phyloP scores from a whole-genome alignment of 164 flowering plant genomes.

The Macadamia tetraphylla region DNA sequence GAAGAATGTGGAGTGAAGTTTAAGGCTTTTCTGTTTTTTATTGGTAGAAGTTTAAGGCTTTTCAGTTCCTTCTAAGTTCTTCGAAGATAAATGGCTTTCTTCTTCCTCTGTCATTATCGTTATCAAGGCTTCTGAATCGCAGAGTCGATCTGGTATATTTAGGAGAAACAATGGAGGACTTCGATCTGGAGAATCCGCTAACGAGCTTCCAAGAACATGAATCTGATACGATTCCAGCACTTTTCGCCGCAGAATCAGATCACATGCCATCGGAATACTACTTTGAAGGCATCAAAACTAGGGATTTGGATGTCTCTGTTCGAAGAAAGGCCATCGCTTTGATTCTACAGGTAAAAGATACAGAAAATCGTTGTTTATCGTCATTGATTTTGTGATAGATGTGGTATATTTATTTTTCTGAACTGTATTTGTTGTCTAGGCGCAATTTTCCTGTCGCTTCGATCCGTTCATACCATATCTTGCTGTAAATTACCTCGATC shows the following conservation, averaged over 20 bases:
- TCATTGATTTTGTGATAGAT: not conserved
- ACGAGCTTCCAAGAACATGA: constrained; percentile 17
- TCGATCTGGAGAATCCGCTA: constrained; percentile 60
- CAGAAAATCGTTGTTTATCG: not conserved
- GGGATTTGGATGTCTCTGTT: constrained; percentile 16
- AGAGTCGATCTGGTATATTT: not conserved
- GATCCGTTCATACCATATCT: constrained; percentile 49
- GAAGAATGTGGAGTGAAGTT: constrained; percentile 13
- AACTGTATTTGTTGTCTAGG: constrained; percentile 9
- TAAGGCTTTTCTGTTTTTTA: constrained; percentile 9
- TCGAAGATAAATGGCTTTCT: constrained; percentile 12
- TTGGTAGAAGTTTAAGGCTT: constrained; percentile 12
- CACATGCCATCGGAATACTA: constrained; percentile 44
- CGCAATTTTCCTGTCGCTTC: constrained; percentile 21
- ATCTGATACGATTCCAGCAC: constrained; percentile 22
- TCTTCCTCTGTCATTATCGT: not conserved
- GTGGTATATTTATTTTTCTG: not conserved
- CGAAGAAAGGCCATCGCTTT: constrained; percentile 36
- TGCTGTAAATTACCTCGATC: constrained; percentile 67
- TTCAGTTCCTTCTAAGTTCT: not conserved
- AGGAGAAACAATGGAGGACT: constrained; percentile 20
- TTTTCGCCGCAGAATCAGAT: constrained; percentile 47
- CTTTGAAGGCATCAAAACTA: constrained; percentile 11
- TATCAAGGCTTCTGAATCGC: not conserved
- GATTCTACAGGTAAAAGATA: constrained; percentile 33